A percentile compares a stretch with the other conserved stretches of the same genome.
phyloP scores from a whole-genome alignment of 805 yeast genomes.

The Starmera dryadoides region DNA sequence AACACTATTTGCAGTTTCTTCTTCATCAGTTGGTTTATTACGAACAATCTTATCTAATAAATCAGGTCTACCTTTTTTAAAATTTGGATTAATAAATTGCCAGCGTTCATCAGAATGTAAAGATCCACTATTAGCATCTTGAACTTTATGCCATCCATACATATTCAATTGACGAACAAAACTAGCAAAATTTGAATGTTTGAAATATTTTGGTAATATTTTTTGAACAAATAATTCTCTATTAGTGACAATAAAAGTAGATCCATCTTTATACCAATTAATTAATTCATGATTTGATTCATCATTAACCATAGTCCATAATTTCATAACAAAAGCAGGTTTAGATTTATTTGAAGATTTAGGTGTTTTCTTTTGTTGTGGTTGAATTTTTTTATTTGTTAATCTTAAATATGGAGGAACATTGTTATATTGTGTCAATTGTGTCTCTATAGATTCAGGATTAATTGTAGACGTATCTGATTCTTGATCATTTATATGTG shows the following conservation, averaged over 20 bases:
- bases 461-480: background rate
- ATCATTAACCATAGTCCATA: slow-evolving; percentile 96
- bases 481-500: background rate
- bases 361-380: background rate
- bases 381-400: background rate
- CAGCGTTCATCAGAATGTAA: slow-evolving; percentile 69
- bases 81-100: slow-evolving; percentile 84
- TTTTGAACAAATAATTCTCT: slow-evolving; percentile 76
- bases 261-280: slow-evolving; percentile 81
- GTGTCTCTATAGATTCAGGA: background rate
- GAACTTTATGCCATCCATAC: slow-evolving; percentile 99
- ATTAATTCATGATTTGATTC: slow-evolving; percentile 60
- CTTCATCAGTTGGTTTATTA: slow-evolving; percentile 38
- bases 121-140: slow-evolving; percentile 79
- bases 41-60: slow-evolving; percentile 79
- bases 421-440: background rate
- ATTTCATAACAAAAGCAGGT: slow-evolving; percentile 88
- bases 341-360: slow-evolving; percentile 34
- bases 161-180: slow-evolving; percentile 94
- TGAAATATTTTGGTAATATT: slow-evolving; percentile 86
- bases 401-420: background rate
- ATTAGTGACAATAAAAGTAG: slow-evolving; percentile 75
- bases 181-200: slow-evolving; percentile 91
- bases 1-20: background rate
- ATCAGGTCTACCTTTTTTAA: slow-evolving; percentile 73